These are phyloP conservation scores for Lodderomyces theae DNA, from an alignment of 1,139 yeast species.

Conservation along the genomic window DNA sequence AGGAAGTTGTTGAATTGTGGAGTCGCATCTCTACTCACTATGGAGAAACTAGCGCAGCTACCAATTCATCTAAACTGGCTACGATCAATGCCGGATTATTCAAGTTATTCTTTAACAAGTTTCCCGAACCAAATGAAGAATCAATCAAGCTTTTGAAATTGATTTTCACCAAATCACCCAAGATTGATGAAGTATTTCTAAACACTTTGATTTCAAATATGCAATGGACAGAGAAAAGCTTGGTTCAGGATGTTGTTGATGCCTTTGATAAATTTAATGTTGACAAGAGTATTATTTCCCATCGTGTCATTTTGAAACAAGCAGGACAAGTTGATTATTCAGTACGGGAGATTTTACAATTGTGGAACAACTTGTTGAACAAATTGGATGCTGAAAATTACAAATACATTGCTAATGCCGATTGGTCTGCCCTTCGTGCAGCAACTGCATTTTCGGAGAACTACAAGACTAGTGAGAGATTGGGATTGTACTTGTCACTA, in stretches of 20 bases:
- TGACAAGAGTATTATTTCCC: conserved; percentile 65
- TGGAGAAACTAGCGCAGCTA: conserved; percentile 5
- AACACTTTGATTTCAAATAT: conserved; percentile 73
- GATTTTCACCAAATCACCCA: conserved; percentile 56
- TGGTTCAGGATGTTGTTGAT: conserved; percentile 61
- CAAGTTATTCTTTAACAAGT: conserved; percentile 61
- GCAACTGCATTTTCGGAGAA: conserved; percentile 57
- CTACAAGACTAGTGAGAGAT: conserved; percentile 39
- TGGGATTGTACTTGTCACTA: conserved; percentile 55
- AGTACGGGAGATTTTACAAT: conserved; percentile 51
- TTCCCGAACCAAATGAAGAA: conserved; percentile 52
- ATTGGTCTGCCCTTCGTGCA: conserved; percentile 84
- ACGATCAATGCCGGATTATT: conserved; percentile 71
- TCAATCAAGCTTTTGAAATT: conserved; percentile 59
- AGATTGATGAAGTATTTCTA: conserved; percentile 70
- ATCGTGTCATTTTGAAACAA: conserved; percentile 74
- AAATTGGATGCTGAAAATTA: conserved; percentile 55
- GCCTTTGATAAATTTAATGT: conserved; percentile 61
- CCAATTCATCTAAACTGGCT: conserved; percentile 46
- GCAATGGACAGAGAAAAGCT: conserved; percentile 65
- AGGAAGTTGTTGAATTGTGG: conserved; percentile 64
- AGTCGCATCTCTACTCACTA: conserved; percentile 9
- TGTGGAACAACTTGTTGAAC: conserved; percentile 60
- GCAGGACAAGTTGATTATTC: conserved; percentile 62
- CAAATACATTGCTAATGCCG: conserved; percentile 72